Base-by-base conservation (phyloP, 1,284 basidiomycete genomes). In the Leucoagaricus sp. region DNA sequence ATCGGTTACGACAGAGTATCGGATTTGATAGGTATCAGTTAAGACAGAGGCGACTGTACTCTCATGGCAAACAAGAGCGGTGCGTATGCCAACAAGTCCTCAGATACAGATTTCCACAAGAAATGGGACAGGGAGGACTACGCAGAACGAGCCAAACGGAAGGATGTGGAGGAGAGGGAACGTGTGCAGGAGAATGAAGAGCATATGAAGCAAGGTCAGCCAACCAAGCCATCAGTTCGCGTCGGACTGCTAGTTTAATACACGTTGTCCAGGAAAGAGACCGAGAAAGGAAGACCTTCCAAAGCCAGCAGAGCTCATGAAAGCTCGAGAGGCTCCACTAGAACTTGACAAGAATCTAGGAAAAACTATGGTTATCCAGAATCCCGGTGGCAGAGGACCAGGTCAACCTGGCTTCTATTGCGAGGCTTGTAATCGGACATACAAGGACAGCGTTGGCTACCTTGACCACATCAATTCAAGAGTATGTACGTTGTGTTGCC, bases 401-500 rank as follows among this genome's bases (percentile, higher is more conserved):
- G 90, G 92, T 13, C 91, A 94, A 60, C 93, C 93, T 15, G 95
- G 95, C 0, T 98, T 96, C 75, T 91, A 85, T 70, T 98, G 95
- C 67, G 94, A 96, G 66, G 76, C 89, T 8, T 98, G 95, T 70
- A 89, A 86, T 64, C 80, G 93, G 63, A 97, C 92, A 19, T 93
- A 94, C 73, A 98, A 97, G 72, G 96, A 99, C 69, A 96, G 88
- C 58, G 82, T 89, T 25, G 91, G 87, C 1, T 99, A 98, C 70
- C 78, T 99, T 49, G 96, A 99, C 71, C 97, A 99, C 70, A 86
- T 99, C 57, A 99, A 99, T 72, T 89, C 93, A 48, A 83, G 95
- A 75, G 86, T 87, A 60, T 97, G 95, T 97, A 71, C 69, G 93
- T 86, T 28, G 2, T 38, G 25, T 2, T 58, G 31, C 47, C 47